Conservation (phyloP, 106 monocot species). For the Hemerocallis citrina region DNA sequence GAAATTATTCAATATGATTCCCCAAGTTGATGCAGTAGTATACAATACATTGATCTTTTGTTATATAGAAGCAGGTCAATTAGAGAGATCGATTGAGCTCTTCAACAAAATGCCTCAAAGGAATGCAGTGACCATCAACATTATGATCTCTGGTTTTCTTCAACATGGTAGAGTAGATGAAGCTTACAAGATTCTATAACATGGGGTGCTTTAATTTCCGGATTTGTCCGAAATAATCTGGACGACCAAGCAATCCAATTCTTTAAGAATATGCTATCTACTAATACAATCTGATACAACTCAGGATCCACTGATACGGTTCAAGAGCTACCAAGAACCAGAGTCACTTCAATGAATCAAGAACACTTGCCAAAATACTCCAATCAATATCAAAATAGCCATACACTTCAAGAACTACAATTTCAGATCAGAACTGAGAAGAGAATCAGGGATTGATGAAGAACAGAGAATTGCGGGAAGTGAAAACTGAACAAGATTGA, state of each 20-base stretch:
- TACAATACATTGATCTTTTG: slow-evolving; percentile 39
- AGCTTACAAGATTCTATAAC: slow-evolving; percentile 24
- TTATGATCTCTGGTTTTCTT: slow-evolving; percentile 40
- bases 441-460: too few species aligned
- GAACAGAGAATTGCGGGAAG: too few species aligned
- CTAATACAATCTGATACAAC: too few species aligned
- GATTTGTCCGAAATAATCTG: slow-evolving; percentile 23
- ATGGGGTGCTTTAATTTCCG: slow-evolving; percentile 25
- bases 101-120: slow-evolving; percentile 22
- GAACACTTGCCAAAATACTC: too few species aligned
- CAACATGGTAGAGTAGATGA: slow-evolving; percentile 23
- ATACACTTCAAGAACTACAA: too few species aligned
- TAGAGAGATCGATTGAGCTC: slow-evolving; percentile 21
- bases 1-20: slow-evolving; percentile 26
- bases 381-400: too few species aligned
- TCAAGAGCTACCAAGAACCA: too few species aligned
- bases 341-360: too few species aligned
- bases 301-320: too few species aligned
- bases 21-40: slow-evolving; percentile 25
- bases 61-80: slow-evolving; percentile 13
- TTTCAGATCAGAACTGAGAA: too few species aligned
- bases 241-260: slow-evolving; percentile 27
- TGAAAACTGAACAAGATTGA: too few species aligned
- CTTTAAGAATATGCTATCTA: slow-evolving; percentile 27
- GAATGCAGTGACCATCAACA: slow-evolving; percentile 31